Evolutionary conservation across 345 rosid species (phyloP), one percentile per base, ranked within the genome.

Genomic region (Eucalyptus coolabah): DNA sequence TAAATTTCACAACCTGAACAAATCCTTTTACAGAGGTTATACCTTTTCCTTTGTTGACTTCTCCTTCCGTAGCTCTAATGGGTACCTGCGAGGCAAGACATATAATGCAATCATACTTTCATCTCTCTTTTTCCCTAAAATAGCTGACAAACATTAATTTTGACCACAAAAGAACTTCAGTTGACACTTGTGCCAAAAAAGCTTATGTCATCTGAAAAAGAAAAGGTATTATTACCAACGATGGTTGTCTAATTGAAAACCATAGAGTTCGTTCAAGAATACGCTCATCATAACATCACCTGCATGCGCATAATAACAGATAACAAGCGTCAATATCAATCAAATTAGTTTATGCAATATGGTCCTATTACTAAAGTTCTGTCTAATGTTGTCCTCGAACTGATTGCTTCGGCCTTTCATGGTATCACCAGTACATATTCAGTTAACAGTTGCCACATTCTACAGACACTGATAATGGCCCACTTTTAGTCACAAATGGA

Each of bases 221-320:
- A 88, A 63, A 30, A 88, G 45, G 60, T 65, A 60, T 14, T 50
- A 60, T 90, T 94, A 98, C 99, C 99, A 98, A 86, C 99, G 98
- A 83, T 92, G 95, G 93, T 95, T 98, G 94, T 98, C 99, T 92
- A 98, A 90, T 90, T 98, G 99, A 94, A 98, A 97, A 88, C 99
- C 99, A 93, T 98, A 97, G 86, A 98, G 98, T 92, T 98, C 99
- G 80, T 98, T 97, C 92, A 97, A 94, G 95, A 98, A 97, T 90
- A 97, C 93, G 95, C 99, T 98, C 98, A 98, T 95, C 95, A 98
- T 94, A 34, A 93, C 94, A 93, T 98, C 99, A 90, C 98, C 99
- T 97, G 95, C 89, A 88, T 87, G 26, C 13, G 3, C 51, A 51
- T 26, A 59, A 87, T 59, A 37, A 54, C 32, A 87, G 47, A 87